Evolutionary conservation across 2,329 filamentous ascomycete species (phyloP), one percentile per base, ranked within the genome.

Genomic region (Cladosporium austrohemisphaericum): DNA sequence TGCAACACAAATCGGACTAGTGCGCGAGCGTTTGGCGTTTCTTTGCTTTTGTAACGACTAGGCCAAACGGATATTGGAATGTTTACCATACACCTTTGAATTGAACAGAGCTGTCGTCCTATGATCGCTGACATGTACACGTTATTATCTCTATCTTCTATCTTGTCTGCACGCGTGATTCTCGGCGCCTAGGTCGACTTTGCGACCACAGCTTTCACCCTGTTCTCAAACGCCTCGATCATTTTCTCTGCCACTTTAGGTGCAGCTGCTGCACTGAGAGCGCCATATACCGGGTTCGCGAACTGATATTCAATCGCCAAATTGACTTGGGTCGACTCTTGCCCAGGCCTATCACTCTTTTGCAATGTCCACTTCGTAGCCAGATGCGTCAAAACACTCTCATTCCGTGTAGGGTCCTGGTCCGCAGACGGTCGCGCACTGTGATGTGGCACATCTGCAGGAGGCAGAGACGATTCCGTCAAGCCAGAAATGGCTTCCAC

Each of bases 211-310:
- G 79, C 73, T 63, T 74, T 74, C 5, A 93, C 90, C 62, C 87
- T 78, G 68, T 81, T 80, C 72, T 96, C 91, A 73, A 98, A 98
- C 1, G 93, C 92, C 67, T 88, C 84, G 57, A 97, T 86, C 90
- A 98, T 95, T 56, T 86, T 76, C 3, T 82, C 83, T 1, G 89
- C 92, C 55, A 96, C 83, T 70, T 88, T 89, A 25, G 88, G 85
- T 56, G 89, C 88, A 19, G 93, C 84, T 26, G 87, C 85, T 29
- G 83, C 78, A 65, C 91, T 93, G 64, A 96, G 75, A 16, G 86
- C 82, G 33, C 83, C 84, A 71, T 96, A 94, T 50, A 95, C 67
- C n/a, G 91, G 88, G 69, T 91, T 97, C 59, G 81, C 77, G 66
- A 98, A 96, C 67, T 85, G 81, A 66, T 91, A 96, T 55, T 84